Evolutionary conservation across 2,329 filamentous ascomycete species (phyloP).

Genomic region (Coniella lustricola): DNA sequence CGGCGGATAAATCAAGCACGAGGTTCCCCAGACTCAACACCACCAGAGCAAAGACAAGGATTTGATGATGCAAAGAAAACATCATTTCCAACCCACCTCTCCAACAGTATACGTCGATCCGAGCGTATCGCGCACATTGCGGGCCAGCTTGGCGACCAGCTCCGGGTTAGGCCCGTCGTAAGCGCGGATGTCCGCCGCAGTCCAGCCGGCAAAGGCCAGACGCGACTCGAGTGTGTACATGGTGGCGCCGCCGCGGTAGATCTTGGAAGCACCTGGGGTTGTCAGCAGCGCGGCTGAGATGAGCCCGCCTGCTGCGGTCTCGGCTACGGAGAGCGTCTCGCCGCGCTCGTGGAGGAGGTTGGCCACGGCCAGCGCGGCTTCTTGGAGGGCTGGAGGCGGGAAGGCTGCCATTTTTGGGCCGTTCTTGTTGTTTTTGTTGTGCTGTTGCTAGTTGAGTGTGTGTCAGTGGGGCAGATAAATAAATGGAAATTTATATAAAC

Average conservation of each 20-base stretch:
- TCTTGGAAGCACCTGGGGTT: constrained; percentile 47
- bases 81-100: constrained; percentile 27
- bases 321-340: constrained; percentile 53
- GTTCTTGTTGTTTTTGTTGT: background rate
- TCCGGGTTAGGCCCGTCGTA: constrained; percentile 55
- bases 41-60: background rate
- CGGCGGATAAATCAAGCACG: too few species aligned
- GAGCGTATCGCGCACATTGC: constrained; percentile 47
- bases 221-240: constrained; percentile 54
- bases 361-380: constrained; percentile 38
- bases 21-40: too few species aligned
- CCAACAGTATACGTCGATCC: constrained; percentile 49
- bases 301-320: constrained; percentile 58
- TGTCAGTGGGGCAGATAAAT: too few species aligned
- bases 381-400: constrained; percentile 10
- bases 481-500: too few species aligned
- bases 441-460: background rate
- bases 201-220: constrained; percentile 55
- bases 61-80: background rate
- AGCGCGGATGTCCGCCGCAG: constrained; percentile 37
- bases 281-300: constrained; percentile 53
- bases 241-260: constrained; percentile 57
- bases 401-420: constrained; percentile 6
- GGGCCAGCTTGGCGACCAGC: constrained; percentile 49
- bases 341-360: constrained; percentile 45